Evolutionary conservation across 2,329 filamentous ascomycete species (phyloP), one percentile per base, ranked within the genome.

Genomic region (Thelonectria blattea): DNA sequence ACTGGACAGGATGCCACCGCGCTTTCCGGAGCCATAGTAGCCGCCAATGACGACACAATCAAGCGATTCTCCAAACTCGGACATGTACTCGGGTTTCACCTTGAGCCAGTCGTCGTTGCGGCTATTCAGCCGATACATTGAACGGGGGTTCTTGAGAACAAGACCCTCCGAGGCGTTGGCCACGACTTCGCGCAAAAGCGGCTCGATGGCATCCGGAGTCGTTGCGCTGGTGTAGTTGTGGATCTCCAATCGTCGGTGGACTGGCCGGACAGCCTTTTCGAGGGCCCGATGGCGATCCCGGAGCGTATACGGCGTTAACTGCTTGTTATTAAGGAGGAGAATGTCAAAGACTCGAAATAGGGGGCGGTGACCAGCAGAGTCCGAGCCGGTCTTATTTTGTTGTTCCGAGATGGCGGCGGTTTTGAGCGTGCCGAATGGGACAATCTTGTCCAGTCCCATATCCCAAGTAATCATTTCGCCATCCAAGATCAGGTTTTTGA

Each of bases 401-500:
- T 93, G 89, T 69, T 94, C 91, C 0, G 88, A 84, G 32, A 96
- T 77, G 0, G 94, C 94, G 0, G 93, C 94, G 1, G 92, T 94
- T 77, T 99, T 99, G 50, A 99, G 82, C 0, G 92, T 96, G 8
- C 95, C 95, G 74, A 99, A 99, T 0, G 90, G 88, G 15, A 96
- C 90, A 53, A 95, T 91, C 56, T 90, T 90, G 77, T 97, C 91
- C 51, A 91, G 82, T 46, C 89, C 87, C 62, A 93, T 91, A 72
- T 98, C 92, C 95, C 95, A 99, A 0, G 93, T 97, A 59, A 99
- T 93, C 95, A 99, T 99, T 74, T 99, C 95, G 10, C 95, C 95
- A 70, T 99, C 95, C 0, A 99, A 82, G 51, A 99, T 97, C 65
- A 97, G 83, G 71, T 91, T 97, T 15, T 89, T 83, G 0, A 98